Base-by-base conservation (phyloP, 208 protist species). In the Leishmania tarentolae region DNA sequence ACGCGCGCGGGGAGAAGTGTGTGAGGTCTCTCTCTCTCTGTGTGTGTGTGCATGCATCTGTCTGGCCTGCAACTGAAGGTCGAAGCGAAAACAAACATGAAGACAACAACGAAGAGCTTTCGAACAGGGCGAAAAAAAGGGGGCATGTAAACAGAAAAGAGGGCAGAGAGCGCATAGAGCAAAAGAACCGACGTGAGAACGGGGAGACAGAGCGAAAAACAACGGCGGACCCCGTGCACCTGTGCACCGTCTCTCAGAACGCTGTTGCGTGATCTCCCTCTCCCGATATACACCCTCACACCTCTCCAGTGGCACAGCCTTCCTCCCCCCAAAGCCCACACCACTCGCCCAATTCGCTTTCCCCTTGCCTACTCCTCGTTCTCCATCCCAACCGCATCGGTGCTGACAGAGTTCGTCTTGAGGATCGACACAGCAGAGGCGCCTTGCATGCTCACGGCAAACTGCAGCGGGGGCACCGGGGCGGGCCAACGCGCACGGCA, bases 361-460 rank as follows among this genome's bases (percentile, higher is more conserved):
- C 35, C 4, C 40, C 37, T 21, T 4, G 9, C 44, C 69, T 83
- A 83, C 42, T 78, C 66, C 28, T 82, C 79, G 52, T 15, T 44
- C 70, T 81, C 73, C 84, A 65, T 75, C 61, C 47, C 66, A 6
- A 70, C 68, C 9, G 70, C 76, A 13, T 87, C 80, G 11, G 84
- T 47, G 37, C 72, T 83, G 40, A 84, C 78, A 5, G 84, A 87
- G 37, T 40, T 75, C 1, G 84, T 69, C n/a, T 76, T 79, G 52
- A 90, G 79, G 46, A 97, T 91, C 21, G 83, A 88, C 42, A 96
- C 90, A 9, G 87, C 76, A 3, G 94, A 96, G n/a, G 83, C 77
- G 17, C 92, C 94, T 68, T 93, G 89, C 81, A 97, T 86, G 82
- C 94, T 96, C 57, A 93, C 92, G 0, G 94, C 94, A 74, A 96